These are phyloP conservation scores for Candida tunisiensis DNA, from an alignment of 1,139 yeast genomes.

Conservation along the genomic window DNA sequence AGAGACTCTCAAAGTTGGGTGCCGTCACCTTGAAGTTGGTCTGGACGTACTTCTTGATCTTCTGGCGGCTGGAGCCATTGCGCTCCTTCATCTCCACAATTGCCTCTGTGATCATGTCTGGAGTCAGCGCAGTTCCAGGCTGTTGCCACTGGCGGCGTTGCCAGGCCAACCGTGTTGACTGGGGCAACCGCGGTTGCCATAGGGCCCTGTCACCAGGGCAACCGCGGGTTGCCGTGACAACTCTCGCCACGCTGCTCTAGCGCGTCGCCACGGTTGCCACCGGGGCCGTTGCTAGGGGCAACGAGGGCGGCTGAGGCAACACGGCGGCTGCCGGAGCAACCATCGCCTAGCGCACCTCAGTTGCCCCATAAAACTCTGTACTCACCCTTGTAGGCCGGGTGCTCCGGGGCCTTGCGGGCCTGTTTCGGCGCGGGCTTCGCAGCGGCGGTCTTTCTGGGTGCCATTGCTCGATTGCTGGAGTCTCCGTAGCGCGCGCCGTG, in stretches of 20 bases:
- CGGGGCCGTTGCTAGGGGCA: neutral
- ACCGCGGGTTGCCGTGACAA: neutral
- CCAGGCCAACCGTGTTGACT: neutral
- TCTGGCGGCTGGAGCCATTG: constrained; percentile 70
- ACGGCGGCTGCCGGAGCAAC: neutral
- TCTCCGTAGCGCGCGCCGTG: no score
- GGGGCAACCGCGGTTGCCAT: neutral
- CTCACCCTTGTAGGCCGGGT: constrained; percentile 26
- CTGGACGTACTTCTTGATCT: constrained; percentile 55
- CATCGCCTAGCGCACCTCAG: neutral
- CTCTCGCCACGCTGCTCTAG: neutral
- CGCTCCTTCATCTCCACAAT: constrained; percentile 56
- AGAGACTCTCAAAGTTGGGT: constrained; percentile 53
- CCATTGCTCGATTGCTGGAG: constrained; percentile 7
- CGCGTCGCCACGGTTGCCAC: neutral
- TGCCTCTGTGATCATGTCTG: constrained; percentile 64
- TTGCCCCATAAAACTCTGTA: neutral
- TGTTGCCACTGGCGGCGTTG: neutral
- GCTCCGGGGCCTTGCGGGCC: constrained; percentile 16
- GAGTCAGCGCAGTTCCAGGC: neutral
- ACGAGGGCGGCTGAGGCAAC: neutral
- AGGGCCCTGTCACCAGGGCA: neutral
- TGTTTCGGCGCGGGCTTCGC: constrained; percentile 11
- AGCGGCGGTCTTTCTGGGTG: constrained; percentile 7
- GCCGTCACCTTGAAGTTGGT: constrained; percentile 39